Evolutionary conservation across 2,329 filamentous ascomycete species (phyloP).

Genomic region (Fusarium sp.): DNA sequence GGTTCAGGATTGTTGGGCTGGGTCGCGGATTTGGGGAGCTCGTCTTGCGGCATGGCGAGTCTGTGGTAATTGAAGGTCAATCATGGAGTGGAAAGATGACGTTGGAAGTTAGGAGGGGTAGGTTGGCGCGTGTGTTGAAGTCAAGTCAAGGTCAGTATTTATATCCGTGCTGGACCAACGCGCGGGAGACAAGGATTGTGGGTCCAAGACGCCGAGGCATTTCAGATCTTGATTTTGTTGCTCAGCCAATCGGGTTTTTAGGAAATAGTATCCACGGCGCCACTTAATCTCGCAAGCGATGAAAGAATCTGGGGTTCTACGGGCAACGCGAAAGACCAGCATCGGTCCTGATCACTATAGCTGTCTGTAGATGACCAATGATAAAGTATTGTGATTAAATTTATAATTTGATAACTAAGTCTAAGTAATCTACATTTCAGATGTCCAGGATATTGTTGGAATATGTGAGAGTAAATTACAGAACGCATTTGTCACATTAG

Average conservation of each 20-base stretch:
- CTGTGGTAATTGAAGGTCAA: rapidly evolving
- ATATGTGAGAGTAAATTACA: background rate
- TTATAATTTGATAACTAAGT: too few species aligned
- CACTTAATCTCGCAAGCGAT: background rate
- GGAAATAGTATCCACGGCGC: background rate
- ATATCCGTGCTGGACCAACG: background rate
- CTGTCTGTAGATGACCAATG: too few species aligned
- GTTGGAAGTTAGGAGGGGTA: background rate
- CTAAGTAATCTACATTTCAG: too few species aligned
- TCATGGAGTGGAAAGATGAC: too few species aligned
- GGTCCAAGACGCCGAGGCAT: background rate
- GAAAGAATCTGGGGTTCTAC: background rate
- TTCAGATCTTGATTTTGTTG: background rate
- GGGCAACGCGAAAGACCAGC: background rate
- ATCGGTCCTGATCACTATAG: too few species aligned
- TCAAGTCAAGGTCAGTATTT: background rate
- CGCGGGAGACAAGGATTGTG: background rate
- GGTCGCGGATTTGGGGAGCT: background rate
- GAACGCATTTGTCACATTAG: background rate
- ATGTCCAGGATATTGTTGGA: too few species aligned
- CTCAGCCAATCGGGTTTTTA: background rate
- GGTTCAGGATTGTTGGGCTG: background rate
- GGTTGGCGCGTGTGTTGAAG: background rate
- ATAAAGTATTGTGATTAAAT: too few species aligned
- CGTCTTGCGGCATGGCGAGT: background rate